Percentiles rank a stretch among this genome's conserved stretches.
phyloP scores from a whole-genome alignment of 1,284 basidiomycete genomes.

The Veloboletus limbatus region DNA sequence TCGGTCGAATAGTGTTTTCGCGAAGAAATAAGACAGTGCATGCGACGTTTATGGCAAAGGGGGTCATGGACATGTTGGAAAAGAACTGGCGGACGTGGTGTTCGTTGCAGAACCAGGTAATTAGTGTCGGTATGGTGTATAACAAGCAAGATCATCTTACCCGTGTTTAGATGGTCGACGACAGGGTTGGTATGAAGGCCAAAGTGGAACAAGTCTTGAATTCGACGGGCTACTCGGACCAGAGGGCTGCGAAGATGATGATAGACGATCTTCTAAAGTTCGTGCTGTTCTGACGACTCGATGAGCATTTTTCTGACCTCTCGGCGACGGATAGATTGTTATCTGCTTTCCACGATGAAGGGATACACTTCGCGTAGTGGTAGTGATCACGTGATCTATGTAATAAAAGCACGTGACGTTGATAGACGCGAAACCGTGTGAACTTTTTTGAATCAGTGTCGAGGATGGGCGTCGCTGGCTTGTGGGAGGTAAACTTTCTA shows the following conservation, averaged over 20 bases:
- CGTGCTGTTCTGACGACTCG: slow-evolving; percentile 16
- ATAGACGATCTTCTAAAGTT: slow-evolving; percentile 77
- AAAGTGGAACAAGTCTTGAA: slow-evolving; percentile 77
- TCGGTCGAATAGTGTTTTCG: slow-evolving; percentile 88
- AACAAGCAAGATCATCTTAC: neutral
- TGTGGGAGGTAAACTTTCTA: slow-evolving; percentile 39
- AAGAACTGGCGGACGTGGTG: slow-evolving; percentile 96
- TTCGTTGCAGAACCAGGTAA: slow-evolving; percentile 73
- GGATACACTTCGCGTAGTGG: slow-evolving; percentile 57
- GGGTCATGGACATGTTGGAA: slow-evolving; percentile 93
- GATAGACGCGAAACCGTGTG: too few species aligned
- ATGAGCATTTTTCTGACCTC: slow-evolving; percentile 2
- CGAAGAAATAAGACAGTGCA: slow-evolving; percentile 90
- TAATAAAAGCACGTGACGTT: slow-evolving; percentile 11
- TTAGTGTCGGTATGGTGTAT: slow-evolving; percentile 10
- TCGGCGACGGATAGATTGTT: slow-evolving; percentile 46
- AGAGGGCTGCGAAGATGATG: slow-evolving; percentile 77
- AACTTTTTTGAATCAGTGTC: too few species aligned
- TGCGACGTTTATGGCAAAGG: slow-evolving; percentile 88
- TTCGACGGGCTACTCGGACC: slow-evolving; percentile 62
- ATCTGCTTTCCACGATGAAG: slow-evolving; percentile 54
- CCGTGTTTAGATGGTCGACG: slow-evolving; percentile 62
- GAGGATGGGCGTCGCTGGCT: slow-evolving; percentile 51
- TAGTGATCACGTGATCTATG: slow-evolving; percentile 4
- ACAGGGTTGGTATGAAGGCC: slow-evolving; percentile 66